phyloP scores from a whole-genome alignment of 352 stramenopile genomes.

The Pythium brachiatum region DNA sequence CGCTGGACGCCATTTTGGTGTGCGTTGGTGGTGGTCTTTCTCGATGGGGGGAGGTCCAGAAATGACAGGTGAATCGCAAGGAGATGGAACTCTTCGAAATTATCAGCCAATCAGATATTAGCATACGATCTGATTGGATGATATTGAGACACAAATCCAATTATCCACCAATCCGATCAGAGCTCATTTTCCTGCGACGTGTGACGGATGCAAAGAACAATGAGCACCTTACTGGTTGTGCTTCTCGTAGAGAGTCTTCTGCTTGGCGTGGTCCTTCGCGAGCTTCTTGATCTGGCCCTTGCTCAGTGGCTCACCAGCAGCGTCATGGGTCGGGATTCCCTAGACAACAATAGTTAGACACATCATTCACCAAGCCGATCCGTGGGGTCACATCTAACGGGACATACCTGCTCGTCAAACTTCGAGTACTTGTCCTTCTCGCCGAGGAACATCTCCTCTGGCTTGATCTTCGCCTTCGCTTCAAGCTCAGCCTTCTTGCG shows the following conservation, averaged over 20 bases:
- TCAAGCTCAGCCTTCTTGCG: conserved; percentile 80
- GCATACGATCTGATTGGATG: not conserved
- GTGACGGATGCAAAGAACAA: not conserved
- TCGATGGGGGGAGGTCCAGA: not conserved
- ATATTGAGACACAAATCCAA: conserved; percentile 8
- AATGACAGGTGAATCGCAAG: conserved; percentile 12
- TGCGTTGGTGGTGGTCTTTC: conserved; percentile 5
- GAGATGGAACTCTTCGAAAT: not conserved
- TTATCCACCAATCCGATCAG: conserved; percentile 8
- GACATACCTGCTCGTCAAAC: conserved; percentile 84
- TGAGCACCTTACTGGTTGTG: conserved; percentile 25
- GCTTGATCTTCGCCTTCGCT: conserved; percentile 89
- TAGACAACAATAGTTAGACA: conserved; percentile 19
- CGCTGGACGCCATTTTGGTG: conserved; percentile 3
- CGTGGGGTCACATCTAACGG: not conserved
- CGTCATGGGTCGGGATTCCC: conserved; percentile 95
- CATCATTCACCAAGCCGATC: conserved; percentile 7
- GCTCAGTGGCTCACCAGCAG: conserved; percentile 90
- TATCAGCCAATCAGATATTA: conserved; percentile 1
- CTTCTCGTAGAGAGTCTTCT: conserved; percentile 91
- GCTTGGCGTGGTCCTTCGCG: conserved; percentile 95
- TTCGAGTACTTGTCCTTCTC: conserved; percentile 88
- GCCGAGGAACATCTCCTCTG: conserved; percentile 90
- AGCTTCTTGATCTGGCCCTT: conserved; percentile 98
- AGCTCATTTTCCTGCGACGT: conserved; percentile 11